phyloP scores from a whole-genome alignment of 345 rosid species.

The Pseudoturritis turrita region DNA sequence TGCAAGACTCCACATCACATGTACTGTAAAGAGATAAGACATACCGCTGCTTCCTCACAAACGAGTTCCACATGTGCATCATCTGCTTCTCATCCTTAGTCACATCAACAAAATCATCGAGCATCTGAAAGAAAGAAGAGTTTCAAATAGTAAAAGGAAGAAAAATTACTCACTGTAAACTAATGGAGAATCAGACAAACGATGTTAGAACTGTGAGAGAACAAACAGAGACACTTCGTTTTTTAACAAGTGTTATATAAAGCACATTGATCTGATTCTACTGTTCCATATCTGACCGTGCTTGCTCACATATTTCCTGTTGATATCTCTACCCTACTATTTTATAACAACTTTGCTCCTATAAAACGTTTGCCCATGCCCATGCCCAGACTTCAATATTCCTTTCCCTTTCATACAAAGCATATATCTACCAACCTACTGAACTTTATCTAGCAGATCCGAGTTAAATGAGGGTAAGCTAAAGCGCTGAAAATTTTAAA shows the following conservation, averaged over 20 bases:
- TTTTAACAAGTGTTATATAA: neutral
- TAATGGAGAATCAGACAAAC: neutral
- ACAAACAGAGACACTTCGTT: neutral
- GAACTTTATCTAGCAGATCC: constrained; percentile 10
- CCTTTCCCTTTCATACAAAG: neutral
- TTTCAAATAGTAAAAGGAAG: neutral
- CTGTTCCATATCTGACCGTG: neutral
- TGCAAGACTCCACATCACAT: neutral
- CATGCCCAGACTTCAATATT: constrained; percentile 5
- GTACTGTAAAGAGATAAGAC: constrained; percentile 5
- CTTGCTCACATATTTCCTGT: constrained; percentile 11
- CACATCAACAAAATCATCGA: constrained; percentile 97
- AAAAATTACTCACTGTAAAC: neutral
- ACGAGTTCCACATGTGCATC: constrained; percentile 99
- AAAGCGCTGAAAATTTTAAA: neutral
- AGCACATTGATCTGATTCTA: neutral
- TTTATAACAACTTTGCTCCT: constrained; percentile 1
- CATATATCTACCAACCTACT: constrained; percentile 8
- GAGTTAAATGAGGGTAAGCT: neutral
- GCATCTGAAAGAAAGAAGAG: constrained; percentile 60
- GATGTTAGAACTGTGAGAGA: neutral
- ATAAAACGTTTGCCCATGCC: neutral
- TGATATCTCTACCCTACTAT: neutral
- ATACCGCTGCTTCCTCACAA: constrained; percentile 95
- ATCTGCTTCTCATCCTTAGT: constrained; percentile 93